Base-by-base conservation (phyloP, 176 grass and related monocot genomes). In the Echinochloa phyllopogon region DNA sequence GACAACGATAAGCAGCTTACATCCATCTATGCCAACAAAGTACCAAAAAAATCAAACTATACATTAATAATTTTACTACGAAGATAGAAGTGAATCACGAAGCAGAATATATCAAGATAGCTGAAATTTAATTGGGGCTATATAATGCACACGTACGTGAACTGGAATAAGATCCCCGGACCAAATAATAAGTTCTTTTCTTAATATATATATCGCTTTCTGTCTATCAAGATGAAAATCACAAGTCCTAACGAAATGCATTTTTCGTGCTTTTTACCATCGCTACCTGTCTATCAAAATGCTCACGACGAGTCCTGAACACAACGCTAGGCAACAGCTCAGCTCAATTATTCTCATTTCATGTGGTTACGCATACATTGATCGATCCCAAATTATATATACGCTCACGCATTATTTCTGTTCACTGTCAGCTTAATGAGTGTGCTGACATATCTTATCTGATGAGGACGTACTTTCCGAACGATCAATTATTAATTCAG, bases 291-390 rank as follows among this genome's bases (percentile, higher is more conserved):
- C 16, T 36, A 45, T n/a, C 37, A 56, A 71, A 16, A 15, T 47
- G 51, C 25, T 82, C 52, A 44, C 23, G 13, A 58, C 25, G 5
- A 58, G 66, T 59, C 17, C 6, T 25, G 37, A 69, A 42, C 14
- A 74, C 48, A 74, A 74, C 27, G n/a, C 24, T 33, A 7, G 69
- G n/a, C 27, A 74, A 74, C 71, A 74, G 47, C 63, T 65, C 71
- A 74, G 27, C 27, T 38, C 72, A 20, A 53, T 53, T 56, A 74
- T 74, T 56, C 78, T 71, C 37, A 82, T 82, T 70, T 70, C 52
- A 58, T 70, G 79, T 70, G 36, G 65, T 25, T 77, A 15, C 13
- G 3, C 17, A 64, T 29, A 27, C 8, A 55, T 41, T 66, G 59
- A 65, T 50, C 10, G 59, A 65, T 50, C 10, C 42, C 11, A 48